A percentile compares a stretch with the other conserved stretches of the same genome.
phyloP scores from a whole-genome alignment of 169 alveolate species.

The Eimeria sp. region DNA sequence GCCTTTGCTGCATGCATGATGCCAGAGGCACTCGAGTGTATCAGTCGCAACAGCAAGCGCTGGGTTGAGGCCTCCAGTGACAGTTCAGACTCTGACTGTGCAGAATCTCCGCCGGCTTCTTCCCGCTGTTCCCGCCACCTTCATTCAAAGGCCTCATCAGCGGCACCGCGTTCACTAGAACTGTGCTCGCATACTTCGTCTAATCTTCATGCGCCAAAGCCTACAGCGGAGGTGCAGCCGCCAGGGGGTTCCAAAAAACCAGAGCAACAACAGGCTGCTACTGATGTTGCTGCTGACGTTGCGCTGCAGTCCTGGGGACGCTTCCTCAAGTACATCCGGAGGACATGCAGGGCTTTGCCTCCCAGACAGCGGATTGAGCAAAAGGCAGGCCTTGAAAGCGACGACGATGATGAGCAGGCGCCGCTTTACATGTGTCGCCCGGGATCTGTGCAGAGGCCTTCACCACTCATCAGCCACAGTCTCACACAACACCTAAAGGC shows the following conservation, averaged over 20 bases:
- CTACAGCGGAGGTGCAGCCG: background rate
- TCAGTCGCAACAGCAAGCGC: background rate
- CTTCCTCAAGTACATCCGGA: constrained; percentile 32
- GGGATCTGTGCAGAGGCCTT: constrained; percentile 72
- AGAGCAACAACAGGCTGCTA: background rate
- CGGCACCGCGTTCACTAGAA: background rate
- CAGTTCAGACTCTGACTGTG: constrained; percentile 8
- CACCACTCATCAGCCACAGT: constrained; percentile 64
- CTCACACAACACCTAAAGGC: constrained; percentile 68
- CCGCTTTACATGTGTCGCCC: constrained; percentile 75
- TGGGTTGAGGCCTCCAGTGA: constrained; percentile 28
- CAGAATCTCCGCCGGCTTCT: background rate
- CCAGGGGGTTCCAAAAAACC: background rate
- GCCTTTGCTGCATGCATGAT: constrained; percentile 64
- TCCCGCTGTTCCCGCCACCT: constrained; percentile 5
- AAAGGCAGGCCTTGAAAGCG: constrained; percentile 54
- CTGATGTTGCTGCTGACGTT: constrained; percentile 1
- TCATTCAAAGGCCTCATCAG: background rate
- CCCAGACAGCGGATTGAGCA: constrained; percentile 32
- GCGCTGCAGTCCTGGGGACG: constrained; percentile 57
- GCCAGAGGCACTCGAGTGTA: constrained; percentile 39
- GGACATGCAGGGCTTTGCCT: constrained; percentile 13
- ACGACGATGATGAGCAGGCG: constrained; percentile 68
- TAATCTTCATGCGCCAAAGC: background rate
- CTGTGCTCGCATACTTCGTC: background rate